phyloP scores from a whole-genome alignment of 164 flowering plant species.

The Warburgia ugandensis region DNA sequence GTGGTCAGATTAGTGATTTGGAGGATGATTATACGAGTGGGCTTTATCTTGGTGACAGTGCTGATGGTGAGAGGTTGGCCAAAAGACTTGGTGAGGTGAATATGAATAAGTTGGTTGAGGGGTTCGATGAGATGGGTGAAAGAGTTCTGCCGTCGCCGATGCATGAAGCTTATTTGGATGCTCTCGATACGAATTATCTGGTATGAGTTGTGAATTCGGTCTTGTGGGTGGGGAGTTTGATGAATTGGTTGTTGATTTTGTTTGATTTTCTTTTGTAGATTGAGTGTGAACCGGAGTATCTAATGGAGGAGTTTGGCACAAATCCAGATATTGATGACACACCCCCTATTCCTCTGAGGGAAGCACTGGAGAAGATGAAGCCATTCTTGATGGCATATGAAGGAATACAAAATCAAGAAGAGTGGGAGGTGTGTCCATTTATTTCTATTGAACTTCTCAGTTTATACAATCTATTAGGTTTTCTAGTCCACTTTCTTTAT shows the following conservation, averaged over 20 bases:
- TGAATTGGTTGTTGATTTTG: neutral
- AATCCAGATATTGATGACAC: conserved; percentile 87
- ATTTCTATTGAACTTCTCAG: neutral
- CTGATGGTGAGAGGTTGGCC: conserved; percentile 56
- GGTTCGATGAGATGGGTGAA: conserved; percentile 44
- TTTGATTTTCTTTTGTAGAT: conserved; percentile 39
- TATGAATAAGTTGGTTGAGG: conserved; percentile 45
- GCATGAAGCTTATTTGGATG: conserved; percentile 52
- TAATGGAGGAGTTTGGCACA: conserved; percentile 57
- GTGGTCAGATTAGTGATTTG: conserved; percentile 5
- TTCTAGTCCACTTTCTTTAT: neutral
- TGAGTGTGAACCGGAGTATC: conserved; percentile 79
- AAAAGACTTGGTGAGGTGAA: conserved; percentile 42
- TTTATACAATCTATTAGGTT: neutral
- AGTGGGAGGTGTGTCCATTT: conserved; percentile 71
- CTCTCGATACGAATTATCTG: conserved; percentile 44
- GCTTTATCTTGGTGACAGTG: conserved; percentile 39
- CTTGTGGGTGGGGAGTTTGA: neutral
- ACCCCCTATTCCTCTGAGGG: conserved; percentile 76
- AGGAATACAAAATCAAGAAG: conserved; percentile 68
- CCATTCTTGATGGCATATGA: conserved; percentile 87
- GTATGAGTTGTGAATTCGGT: conserved; percentile 20
- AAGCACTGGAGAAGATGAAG: conserved; percentile 76
- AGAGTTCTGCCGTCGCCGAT: conserved; percentile 53
- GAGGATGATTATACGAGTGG: conserved; percentile 17